These are phyloP conservation scores for Plectosphaerella sp. DNA, from an alignment of 2,329 filamentous ascomycete species.

Conservation along the genomic window DNA sequence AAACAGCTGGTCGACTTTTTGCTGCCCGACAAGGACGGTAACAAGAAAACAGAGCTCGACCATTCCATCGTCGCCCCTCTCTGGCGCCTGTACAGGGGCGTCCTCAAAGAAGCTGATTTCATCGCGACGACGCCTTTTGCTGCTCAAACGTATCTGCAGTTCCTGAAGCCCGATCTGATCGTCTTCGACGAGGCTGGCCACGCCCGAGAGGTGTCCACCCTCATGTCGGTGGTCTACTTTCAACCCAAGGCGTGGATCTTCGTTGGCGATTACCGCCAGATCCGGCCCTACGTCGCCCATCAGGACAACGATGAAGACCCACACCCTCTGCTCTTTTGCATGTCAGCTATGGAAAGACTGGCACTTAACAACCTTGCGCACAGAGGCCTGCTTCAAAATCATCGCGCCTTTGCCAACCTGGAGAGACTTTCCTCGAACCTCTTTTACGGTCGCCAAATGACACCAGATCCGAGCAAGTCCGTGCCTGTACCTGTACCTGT, in stretches of 20 bases:
- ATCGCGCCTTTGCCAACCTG: conserved; percentile 28
- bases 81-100: conserved; percentile 28
- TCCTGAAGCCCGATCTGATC: conserved; percentile 73
- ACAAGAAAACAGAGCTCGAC: conserved; percentile 7
- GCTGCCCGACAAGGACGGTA: conserved; percentile 17
- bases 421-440: conserved; percentile 33
- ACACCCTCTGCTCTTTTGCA: neutral
- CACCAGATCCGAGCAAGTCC: conserved; percentile 15
- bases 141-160: conserved; percentile 10
- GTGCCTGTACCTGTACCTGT: conserved; percentile 21
- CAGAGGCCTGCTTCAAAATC: conserved; percentile 28
- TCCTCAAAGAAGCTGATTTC: conserved; percentile 33
- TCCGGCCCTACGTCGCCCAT: conserved; percentile 31
- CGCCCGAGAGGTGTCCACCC: conserved; percentile 36
- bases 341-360: neutral
- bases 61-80: conserved; percentile 27
- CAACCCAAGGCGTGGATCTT: conserved; percentile 38
- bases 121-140: conserved; percentile 41
- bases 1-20: conserved; percentile 20
- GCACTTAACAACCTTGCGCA: conserved; percentile 14
- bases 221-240: conserved; percentile 38
- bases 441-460: conserved; percentile 35
- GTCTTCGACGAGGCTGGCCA: conserved; percentile 70
- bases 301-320: neutral
- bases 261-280: conserved; percentile 38